Base-by-base conservation (phyloP, 148 eudicot genomes). In the Spergularia bocconei region DNA sequence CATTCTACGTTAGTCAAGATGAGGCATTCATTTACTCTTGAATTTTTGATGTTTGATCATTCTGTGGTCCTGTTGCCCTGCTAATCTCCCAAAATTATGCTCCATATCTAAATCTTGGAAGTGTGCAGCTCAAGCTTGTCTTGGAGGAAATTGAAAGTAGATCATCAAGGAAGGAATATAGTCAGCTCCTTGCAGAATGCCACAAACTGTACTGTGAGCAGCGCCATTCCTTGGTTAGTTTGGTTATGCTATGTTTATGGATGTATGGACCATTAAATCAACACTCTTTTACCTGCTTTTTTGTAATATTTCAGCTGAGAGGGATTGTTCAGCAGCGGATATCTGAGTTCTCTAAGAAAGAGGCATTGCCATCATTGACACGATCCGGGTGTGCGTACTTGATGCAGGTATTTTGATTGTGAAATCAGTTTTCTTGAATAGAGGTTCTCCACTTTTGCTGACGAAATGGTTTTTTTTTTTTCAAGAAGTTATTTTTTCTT, bases 181-280 rank as follows among this genome's bases (percentile, higher is more conserved):
- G 82, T 71, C 98, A 92, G 81, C 83, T 95, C 54, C 96, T 95
- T 75, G 85, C 85, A 29, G 98, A 95, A 79, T 95, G 98, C 81
- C 98, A 95, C 89, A 95, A 86, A 76, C 82, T 95, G 80, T 95
- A 91, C 84, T 90, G 98, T 70, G 98, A 95, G 84, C 97, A 95
- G 84, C 87, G 98, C 61, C 96, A 92, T 63, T 90, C 90, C 77
- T 77, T 95, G 93, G 98, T 95, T 81, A 83, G 86, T 86, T 64
- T 78, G 63, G 20, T 72, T 70, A 64, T 51, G 50, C 59, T 61
- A 74, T 63, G 69, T 33, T 51, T 71, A 20, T 64, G 2, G 67
- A 38, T 25, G 67, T 62, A 12, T 74, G 72, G 11, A n/a, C 36
- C 12, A 4, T 16, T n/a, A 15, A 39, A 63, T 52, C 16, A 53